Percentiles rank a stretch among this genome's conserved stretches.
Evolutionary conservation across 495 filamentous ascomycete species (phyloP).

Genomic region (Aspergillus egyptiacus): DNA sequence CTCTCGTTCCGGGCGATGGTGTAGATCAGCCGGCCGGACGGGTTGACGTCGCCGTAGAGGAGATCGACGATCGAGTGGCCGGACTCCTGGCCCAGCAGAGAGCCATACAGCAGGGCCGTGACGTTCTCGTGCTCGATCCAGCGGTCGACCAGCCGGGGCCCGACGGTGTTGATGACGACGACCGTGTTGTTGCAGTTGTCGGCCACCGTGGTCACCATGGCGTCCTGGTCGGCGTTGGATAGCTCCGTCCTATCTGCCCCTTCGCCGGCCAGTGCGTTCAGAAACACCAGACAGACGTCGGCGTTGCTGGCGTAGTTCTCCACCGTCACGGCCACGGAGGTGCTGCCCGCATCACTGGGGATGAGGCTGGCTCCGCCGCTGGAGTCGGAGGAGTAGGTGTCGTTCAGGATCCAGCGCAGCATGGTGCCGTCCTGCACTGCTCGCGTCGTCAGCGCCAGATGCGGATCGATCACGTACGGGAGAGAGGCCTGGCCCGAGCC

Average conservation of each 20-base stretch:
- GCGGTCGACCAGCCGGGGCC: conserved; percentile 37
- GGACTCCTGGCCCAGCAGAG: conserved; percentile 54
- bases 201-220: conserved; percentile 53
- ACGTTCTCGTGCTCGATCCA: conserved; percentile 54
- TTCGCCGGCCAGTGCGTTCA: conserved; percentile 52
- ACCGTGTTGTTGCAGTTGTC: conserved; percentile 61
- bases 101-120: conserved; percentile 54
- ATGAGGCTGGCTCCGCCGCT: conserved; percentile 10
- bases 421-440: conserved; percentile 51
- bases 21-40: conserved; percentile 63
- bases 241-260: conserved; percentile 49
- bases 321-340: conserved; percentile 12
- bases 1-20: conserved; percentile 59
- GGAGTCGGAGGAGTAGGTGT: conserved; percentile 34
- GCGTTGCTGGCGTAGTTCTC: conserved; percentile 43
- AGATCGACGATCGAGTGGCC: conserved; percentile 52
- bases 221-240: conserved; percentile 45
- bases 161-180: conserved; percentile 58
- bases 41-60: conserved; percentile 54
- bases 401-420: conserved; percentile 34
- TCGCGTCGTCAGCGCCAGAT: conserved; percentile 49
- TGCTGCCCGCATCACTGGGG: conserved; percentile 12
- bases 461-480: conserved; percentile 49
- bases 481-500: conserved; percentile 31
- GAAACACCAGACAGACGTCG: conserved; percentile 57